These are phyloP conservation scores for Udeniomyces megalosporus DNA, from an alignment of 768 basidiomycete species.

Conservation along the genomic window DNA sequence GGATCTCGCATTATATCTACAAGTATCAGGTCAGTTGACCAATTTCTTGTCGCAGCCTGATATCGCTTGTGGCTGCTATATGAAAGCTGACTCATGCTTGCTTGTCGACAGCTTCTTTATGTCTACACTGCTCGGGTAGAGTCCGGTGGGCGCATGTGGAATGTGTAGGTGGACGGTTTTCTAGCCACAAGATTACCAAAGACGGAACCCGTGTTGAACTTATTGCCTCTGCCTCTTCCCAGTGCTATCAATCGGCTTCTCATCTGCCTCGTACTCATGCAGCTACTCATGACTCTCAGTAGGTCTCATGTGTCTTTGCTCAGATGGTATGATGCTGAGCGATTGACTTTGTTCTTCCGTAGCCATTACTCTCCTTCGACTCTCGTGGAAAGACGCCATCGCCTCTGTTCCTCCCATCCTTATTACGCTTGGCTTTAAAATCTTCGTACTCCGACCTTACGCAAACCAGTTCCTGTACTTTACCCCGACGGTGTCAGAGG, in stretches of 20 bases:
- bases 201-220: neutral
- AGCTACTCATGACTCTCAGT: slow-evolving; percentile 51
- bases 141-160: slow-evolving; percentile 50
- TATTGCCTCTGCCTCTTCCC: slow-evolving; percentile 31
- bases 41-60: neutral
- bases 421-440: slow-evolving; percentile 63
- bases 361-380: slow-evolving; percentile 18
- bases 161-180: slow-evolving; percentile 27
- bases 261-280: slow-evolving; percentile 67
- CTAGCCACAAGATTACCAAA: too few relatives aligned
- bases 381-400: slow-evolving; percentile 11
- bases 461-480: slow-evolving; percentile 60
- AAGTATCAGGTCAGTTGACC: slow-evolving; percentile 46
- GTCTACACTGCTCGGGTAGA: slow-evolving; percentile 78
- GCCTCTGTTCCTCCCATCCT: slow-evolving; percentile 41
- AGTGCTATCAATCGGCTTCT: slow-evolving; percentile 77
- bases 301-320: slow-evolving; percentile 24
- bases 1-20: slow-evolving; percentile 58
- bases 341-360: slow-evolving; percentile 13
- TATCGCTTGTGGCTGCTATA: too few relatives aligned
- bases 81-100: too few relatives aligned
- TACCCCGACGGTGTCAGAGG: slow-evolving; percentile 42
- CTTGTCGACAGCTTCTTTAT: slow-evolving; percentile 88
- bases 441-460: slow-evolving; percentile 58
- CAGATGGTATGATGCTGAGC: slow-evolving; percentile 15